Percentiles rank a stretch among this genome's conserved stretches.
Conservation (phyloP, 2,329 filamentous ascomycete genomes). For the Fusarium illudens region DNA sequence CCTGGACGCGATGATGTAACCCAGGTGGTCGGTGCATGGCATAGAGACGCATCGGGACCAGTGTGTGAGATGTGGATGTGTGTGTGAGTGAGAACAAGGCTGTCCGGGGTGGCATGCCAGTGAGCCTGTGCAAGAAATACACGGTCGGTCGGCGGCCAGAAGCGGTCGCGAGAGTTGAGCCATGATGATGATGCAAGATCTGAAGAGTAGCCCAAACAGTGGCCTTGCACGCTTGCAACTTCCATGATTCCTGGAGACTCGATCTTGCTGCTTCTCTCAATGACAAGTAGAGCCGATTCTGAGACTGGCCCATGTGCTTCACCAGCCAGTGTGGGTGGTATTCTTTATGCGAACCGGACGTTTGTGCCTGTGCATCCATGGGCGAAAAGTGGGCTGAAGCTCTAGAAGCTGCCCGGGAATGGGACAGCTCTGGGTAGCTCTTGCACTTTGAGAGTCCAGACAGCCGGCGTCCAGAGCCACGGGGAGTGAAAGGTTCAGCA, state of each 20-base stretch:
- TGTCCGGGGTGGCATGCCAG: conserved; percentile 16
- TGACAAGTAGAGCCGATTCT: conserved; percentile 6
- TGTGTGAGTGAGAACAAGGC: conserved; percentile 12
- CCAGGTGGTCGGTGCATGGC: conserved; percentile 35
- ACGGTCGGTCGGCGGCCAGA: conserved; percentile 17
- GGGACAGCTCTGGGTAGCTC: conserved; percentile 7
- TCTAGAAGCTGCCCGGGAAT: conserved; percentile 25
- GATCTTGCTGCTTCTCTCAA: background rate
- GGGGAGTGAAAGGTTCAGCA: background rate
- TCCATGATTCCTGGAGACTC: background rate
- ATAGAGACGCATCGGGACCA: conserved; percentile 26
- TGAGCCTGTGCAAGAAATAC: conserved; percentile 19
- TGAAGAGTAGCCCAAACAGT: background rate
- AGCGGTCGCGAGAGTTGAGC: conserved; percentile 1
- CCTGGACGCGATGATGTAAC: conserved; percentile 39
- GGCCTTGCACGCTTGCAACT: background rate
- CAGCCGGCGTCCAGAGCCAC: conserved; percentile 9
- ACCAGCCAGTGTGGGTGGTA: conserved; percentile 14
- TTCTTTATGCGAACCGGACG: conserved; percentile 40
- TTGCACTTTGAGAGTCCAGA: background rate
- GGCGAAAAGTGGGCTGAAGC: conserved; percentile 6
- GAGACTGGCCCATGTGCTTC: conserved; percentile 2
- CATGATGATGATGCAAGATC: conserved; percentile 20
- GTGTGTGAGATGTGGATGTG: conserved; percentile 33
- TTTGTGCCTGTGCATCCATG: conserved; percentile 38